Evolutionary conservation across 2,329 filamentous ascomycete species (phyloP), one percentile per base, ranked within the genome.

Genomic region (Cadophora sp.): DNA sequence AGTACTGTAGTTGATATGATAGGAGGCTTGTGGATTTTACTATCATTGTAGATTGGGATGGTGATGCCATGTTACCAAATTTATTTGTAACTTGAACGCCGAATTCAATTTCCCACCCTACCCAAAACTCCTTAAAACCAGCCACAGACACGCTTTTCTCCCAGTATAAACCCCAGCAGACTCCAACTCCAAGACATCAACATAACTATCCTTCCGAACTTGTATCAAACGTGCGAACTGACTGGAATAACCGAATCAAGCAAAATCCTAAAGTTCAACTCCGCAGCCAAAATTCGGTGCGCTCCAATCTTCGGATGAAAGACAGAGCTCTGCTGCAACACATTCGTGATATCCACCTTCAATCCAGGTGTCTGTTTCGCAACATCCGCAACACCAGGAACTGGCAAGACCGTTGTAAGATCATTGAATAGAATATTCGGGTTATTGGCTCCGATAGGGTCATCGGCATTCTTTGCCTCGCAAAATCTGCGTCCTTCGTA

Each of bases 401-500:
- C 27, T 3, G 36, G 22, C 41, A 56, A 36, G 9, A 56, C 41
- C n/a, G 61, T 64, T 4, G n/a, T 47, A 1, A 56, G 30, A 64
- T 64, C 61, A 33, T 56, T 64, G 36, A 64, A 45, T 11, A 56
- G 58, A 13, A 64, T 51, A n/a, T 47, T 47, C 2, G 48, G 50
- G 24, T 56, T 56, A 20, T 64, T 45, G 9, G 61, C 61, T 47
- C 61, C 61, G 18, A 56, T 64, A 13, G 61, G 61, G 48, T 64
- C 61, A 33, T 48, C n/a, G 2, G 39, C 13, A 33, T 43, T 56
- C 50, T 47, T 53, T 36, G 20, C 16, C 51, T 64, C 61, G 16
- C 61, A 64, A 27, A 64, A 64, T 48, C 61, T 55, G 8, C 51
- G 36, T 14, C 61, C 50, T n/a, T 36, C 50, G 43, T 55, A 64